Evolutionary conservation across 148 eudicot species (phyloP).

Genomic region (Amaranthus hypochondriacus): DNA sequence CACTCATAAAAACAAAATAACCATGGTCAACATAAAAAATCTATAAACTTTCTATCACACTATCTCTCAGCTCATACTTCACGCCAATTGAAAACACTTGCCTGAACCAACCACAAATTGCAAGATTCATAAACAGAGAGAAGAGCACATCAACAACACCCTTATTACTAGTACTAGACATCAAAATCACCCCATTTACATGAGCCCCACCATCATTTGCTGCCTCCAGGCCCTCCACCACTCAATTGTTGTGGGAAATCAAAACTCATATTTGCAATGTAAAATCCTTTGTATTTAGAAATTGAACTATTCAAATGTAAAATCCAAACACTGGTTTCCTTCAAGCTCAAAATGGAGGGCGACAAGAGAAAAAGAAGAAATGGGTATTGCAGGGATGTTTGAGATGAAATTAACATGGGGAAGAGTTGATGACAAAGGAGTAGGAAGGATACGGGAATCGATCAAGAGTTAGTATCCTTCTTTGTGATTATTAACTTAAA

Average conservation of each 20-base stretch:
- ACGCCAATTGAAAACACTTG: too few relatives aligned
- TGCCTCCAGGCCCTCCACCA: neutral
- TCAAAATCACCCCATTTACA: neutral
- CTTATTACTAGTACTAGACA: neutral
- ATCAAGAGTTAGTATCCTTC: neutral
- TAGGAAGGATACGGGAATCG: neutral
- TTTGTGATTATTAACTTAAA: too few relatives aligned
- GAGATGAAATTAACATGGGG: neutral
- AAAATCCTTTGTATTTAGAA: neutral
- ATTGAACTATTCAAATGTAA: neutral
- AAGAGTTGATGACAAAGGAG: neutral
- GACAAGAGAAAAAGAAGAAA: neutral
- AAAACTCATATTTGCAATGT: neutral
- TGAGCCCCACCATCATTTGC: neutral
- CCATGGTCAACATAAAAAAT: too few relatives aligned
- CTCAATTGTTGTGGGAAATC: neutral
- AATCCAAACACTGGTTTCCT: neutral
- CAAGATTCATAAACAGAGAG: too few relatives aligned
- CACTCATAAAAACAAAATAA: too few relatives aligned
- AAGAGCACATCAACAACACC: neutral
- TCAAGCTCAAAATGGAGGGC: neutral
- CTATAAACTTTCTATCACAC: too few relatives aligned
- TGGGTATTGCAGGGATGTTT: neutral
- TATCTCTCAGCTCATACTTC: too few relatives aligned
- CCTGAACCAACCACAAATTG: too few relatives aligned